phyloP scores from a whole-genome alignment of 208 protist genomes.

The Trypanosoma theileri region DNA sequence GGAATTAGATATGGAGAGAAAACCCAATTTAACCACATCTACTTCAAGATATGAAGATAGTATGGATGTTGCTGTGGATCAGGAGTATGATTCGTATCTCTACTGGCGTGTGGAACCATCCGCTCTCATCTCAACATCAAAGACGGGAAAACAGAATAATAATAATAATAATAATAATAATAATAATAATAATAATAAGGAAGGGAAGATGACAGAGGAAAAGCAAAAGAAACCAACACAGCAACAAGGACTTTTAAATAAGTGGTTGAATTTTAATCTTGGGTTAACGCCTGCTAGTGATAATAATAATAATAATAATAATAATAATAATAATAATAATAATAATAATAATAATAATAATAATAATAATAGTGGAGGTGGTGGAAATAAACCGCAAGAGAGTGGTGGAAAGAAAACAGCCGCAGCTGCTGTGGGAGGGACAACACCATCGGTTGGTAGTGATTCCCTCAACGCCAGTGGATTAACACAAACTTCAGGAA shows the following conservation, averaged over 20 bases:
- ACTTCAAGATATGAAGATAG: background rate
- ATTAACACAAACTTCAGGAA: too few relatives aligned
- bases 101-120: slow-evolving; percentile 80
- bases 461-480: too few relatives aligned
- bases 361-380: background rate
- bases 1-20: too few relatives aligned
- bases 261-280: slow-evolving; percentile 11
- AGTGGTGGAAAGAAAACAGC: too few relatives aligned
- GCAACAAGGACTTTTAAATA: background rate
- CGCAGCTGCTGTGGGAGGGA: too few relatives aligned
- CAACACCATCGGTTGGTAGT: too few relatives aligned
- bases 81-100: slow-evolving; percentile 72
- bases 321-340: slow-evolving; percentile 4
- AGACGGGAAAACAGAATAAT: slow-evolving; percentile 1
- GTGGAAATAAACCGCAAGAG: background rate
- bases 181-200: slow-evolving; percentile 14
- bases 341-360: background rate
- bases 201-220: background rate
- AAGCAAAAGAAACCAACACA: slow-evolving; percentile 1
- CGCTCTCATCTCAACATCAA: slow-evolving; percentile 31
- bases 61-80: slow-evolving; percentile 41
- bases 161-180: slow-evolving; percentile 14
- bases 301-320: slow-evolving; percentile 1
- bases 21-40: too few relatives aligned
- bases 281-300: background rate